phyloP scores from a whole-genome alignment of 2,329 filamentous ascomycete genomes.

The Triangularia setosa region DNA sequence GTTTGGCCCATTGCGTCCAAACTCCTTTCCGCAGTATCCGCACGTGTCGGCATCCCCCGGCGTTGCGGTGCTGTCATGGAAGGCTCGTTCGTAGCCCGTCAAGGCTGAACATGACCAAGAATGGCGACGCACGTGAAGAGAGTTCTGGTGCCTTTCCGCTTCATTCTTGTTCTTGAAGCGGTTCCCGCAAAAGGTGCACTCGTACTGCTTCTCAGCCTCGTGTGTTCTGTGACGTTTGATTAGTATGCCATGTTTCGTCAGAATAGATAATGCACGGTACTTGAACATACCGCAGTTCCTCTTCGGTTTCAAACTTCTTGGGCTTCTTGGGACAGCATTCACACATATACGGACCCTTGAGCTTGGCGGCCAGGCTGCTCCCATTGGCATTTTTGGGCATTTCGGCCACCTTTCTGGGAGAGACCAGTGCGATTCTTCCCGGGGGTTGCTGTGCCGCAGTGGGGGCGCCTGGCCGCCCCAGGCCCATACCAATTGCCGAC shows the following conservation, averaged over 20 bases:
- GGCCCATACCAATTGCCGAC: slow-evolving; percentile 15
- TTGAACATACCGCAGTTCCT: slow-evolving; percentile 72
- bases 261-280: not conserved
- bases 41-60: slow-evolving; percentile 73
- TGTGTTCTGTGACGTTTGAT: slow-evolving; percentile 59
- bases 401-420: slow-evolving; percentile 50
- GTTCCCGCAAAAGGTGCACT: slow-evolving; percentile 87
- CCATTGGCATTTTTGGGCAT: slow-evolving; percentile 39
- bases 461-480: slow-evolving; percentile 34
- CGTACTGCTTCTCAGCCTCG: slow-evolving; percentile 94
- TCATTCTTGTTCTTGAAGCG: slow-evolving; percentile 99
- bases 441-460: slow-evolving; percentile 38
- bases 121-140: slow-evolving; percentile 83
- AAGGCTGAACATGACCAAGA: slow-evolving; percentile 97
- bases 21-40: slow-evolving; percentile 94
- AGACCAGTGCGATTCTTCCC: slow-evolving; percentile 33
- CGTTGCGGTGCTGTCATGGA: slow-evolving; percentile 71
- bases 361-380: slow-evolving; percentile 40
- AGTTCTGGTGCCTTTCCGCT: slow-evolving; percentile 93
- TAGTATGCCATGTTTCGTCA: slow-evolving; percentile 12
- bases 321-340: slow-evolving; percentile 97
- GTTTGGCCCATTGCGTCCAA: slow-evolving; percentile 51
- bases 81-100: slow-evolving; percentile 71
- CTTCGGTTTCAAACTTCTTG: slow-evolving; percentile 83
- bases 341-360: slow-evolving; percentile 63